Evolutionary conservation across 2,329 filamentous ascomycete genomes (phyloP).

Genomic region (Cytospora piceae): DNA sequence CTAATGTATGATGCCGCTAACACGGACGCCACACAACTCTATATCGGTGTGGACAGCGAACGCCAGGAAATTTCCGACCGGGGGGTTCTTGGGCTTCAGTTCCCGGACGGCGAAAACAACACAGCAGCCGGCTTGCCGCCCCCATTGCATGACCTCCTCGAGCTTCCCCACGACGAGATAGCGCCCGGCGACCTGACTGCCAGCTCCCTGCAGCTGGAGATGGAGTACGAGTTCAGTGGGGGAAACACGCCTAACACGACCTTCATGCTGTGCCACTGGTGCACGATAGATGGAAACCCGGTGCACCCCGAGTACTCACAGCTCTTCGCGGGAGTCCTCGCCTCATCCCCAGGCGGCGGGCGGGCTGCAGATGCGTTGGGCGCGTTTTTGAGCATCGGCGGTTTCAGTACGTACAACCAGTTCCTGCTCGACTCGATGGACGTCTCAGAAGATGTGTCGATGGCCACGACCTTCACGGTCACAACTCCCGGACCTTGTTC

Average conservation of each 20-base stretch:
- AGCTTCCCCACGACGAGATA: not conserved
- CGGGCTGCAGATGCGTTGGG: slow-evolving; percentile 14
- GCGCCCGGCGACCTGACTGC: slow-evolving; percentile 2
- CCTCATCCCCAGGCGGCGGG: not conserved
- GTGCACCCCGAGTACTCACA: not conserved
- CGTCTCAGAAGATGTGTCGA: not conserved
- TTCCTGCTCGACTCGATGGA: slow-evolving; percentile 8
- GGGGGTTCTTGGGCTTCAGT: not conserved
- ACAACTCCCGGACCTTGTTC: slow-evolving; percentile 3
- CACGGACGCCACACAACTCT: not conserved
- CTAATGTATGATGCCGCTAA: not conserved
- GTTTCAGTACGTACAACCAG: slow-evolving; percentile 10
- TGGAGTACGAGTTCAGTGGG: not conserved
- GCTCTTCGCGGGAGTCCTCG: not conserved
- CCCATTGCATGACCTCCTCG: not conserved
- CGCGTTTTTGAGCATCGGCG: not conserved
- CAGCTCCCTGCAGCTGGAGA: not conserved
- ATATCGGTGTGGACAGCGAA: not conserved
- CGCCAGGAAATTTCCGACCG: not conserved
- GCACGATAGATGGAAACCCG: not conserved
- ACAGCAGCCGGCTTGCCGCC: not conserved
- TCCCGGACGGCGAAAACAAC: not conserved
- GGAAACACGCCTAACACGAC: not conserved
- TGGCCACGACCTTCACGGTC: not conserved
- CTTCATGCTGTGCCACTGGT: not conserved